Evolutionary conservation across 2,329 filamentous ascomycete genomes (phyloP).

Genomic region (Ophiostoma ips): DNA sequence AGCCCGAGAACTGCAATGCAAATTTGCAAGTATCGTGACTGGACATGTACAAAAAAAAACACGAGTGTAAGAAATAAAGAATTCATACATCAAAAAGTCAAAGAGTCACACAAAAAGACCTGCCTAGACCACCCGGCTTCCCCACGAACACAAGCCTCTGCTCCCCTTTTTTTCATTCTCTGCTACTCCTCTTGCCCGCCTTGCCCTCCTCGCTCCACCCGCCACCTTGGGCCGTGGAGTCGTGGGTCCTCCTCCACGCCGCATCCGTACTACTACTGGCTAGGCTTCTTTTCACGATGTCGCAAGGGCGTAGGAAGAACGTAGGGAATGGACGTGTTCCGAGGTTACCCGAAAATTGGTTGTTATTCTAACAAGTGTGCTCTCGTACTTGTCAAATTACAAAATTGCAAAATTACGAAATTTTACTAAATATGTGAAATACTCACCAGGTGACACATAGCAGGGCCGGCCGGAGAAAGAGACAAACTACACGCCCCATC

Average conservation of each 20-base stretch:
- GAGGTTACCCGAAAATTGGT: too few species aligned
- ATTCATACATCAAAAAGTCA: background rate
- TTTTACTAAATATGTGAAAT: too few species aligned
- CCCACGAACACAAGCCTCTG: background rate
- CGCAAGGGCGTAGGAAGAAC: too few species aligned
- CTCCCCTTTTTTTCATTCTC: too few species aligned
- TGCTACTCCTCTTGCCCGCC: background rate
- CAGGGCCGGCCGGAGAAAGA: background rate
- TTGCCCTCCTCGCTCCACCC: background rate
- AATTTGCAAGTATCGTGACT: too few species aligned
- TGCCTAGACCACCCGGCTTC: background rate
- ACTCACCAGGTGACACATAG: too few species aligned
- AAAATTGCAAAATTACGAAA: too few species aligned
- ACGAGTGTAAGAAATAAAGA: background rate
- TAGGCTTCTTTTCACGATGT: too few species aligned
- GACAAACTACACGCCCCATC: conserved; percentile 4
- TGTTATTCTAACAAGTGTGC: too few species aligned
- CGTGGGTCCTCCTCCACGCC: background rate
- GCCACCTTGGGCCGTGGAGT: background rate
- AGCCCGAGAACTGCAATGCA: too few species aligned
- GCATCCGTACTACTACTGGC: background rate
- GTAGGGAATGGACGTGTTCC: too few species aligned
- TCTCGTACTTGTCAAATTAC: too few species aligned
- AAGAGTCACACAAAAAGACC: background rate
- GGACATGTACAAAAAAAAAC: background rate